Evolutionary conservation across 306 rosid species (phyloP).

Genomic region (Alnus rubra): DNA sequence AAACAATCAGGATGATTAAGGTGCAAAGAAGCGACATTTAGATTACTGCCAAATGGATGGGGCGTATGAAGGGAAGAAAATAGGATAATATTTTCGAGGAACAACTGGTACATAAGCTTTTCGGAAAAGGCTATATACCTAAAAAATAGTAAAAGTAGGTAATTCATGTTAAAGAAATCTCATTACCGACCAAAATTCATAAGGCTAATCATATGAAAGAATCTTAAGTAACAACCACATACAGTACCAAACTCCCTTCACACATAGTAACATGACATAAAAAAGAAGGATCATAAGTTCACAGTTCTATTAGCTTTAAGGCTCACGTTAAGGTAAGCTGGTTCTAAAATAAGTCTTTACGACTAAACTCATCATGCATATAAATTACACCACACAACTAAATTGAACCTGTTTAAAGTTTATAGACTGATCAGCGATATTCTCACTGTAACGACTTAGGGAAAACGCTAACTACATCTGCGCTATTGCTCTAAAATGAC

Average conservation of each 20-base stretch:
- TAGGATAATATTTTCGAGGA: neutral
- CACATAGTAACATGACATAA: neutral
- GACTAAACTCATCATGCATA: neutral
- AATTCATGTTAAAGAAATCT: neutral
- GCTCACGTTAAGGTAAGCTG: neutral
- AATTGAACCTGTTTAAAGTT: neutral
- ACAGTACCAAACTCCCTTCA: neutral
- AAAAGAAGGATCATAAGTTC: neutral
- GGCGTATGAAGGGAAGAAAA: neutral
- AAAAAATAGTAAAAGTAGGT: too few species aligned
- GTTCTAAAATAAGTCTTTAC: neutral
- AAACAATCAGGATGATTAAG: constrained; percentile 6
- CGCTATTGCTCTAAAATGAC: too few species aligned
- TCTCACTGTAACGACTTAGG: neutral
- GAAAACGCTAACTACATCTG: too few species aligned
- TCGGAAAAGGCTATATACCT: neutral
- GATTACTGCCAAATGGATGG: neutral
- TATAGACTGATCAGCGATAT: neutral
- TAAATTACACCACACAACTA: neutral
- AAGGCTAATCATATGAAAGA: neutral
- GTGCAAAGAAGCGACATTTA: neutral
- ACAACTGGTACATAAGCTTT: neutral
- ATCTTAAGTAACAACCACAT: neutral
- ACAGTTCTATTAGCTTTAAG: neutral
- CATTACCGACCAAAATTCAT: neutral